Conservation (phyloP, 2,329 filamentous ascomycete species). For the Anthostomella pinea region DNA sequence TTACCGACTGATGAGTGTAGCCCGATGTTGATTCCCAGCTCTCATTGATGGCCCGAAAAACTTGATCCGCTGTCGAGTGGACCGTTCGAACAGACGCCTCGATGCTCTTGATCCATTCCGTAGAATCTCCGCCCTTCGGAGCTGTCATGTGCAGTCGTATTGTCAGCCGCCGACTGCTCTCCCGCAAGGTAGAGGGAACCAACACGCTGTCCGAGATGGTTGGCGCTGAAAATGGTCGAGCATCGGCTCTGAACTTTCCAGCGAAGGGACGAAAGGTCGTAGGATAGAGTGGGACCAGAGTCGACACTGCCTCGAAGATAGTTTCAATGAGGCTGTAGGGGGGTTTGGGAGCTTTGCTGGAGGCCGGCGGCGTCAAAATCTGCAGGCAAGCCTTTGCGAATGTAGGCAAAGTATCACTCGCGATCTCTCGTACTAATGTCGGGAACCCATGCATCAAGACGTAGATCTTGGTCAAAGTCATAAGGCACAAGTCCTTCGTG, state of each 20-base stretch:
- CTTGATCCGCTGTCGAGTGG: conserved; percentile 70
- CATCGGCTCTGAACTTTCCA: conserved; percentile 62
- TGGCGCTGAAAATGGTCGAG: conserved; percentile 61
- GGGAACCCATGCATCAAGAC: conserved; percentile 77
- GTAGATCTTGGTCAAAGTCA: conserved; percentile 81
- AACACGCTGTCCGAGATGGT: conserved; percentile 51
- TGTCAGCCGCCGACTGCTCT: conserved; percentile 61
- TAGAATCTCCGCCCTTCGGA: conserved; percentile 71
- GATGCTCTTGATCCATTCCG: conserved; percentile 74
- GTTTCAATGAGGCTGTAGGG: conserved; percentile 58
- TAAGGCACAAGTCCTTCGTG: conserved; percentile 72
- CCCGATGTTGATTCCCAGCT: conserved; percentile 71
- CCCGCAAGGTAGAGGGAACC: conserved; percentile 51
- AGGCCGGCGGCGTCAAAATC: conserved; percentile 49
- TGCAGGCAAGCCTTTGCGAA: conserved; percentile 74
- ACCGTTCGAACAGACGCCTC: conserved; percentile 59
- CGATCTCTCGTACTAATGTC: conserved; percentile 82
- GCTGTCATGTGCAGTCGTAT: conserved; percentile 76
- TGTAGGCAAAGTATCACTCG: conserved; percentile 72
- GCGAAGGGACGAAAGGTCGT: conserved; percentile 78
- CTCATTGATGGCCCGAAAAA: conserved; percentile 77
- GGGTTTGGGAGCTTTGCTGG: conserved; percentile 38
- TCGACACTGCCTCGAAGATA: conserved; percentile 67
- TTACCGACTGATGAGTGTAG: conserved; percentile 41
- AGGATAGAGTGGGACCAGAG: conserved; percentile 75